Evolutionary conservation across 768 basidiomycete species (phyloP).

Genomic region (Baorangia bicolor): DNA sequence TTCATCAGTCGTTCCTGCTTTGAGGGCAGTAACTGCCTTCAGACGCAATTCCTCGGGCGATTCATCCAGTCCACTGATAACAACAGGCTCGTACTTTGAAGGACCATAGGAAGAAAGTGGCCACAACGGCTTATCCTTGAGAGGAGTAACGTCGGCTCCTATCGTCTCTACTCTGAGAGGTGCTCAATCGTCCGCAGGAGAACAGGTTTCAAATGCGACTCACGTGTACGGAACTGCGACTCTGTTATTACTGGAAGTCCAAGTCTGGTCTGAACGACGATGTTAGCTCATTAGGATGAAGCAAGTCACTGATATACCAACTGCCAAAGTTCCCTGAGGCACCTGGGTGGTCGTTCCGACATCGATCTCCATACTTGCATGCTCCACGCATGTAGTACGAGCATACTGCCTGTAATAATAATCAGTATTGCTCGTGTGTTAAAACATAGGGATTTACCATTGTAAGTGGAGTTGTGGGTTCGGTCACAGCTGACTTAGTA

Average conservation of each 20-base stretch:
- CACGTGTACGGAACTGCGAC: slow-evolving; percentile 40
- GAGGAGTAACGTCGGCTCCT: slow-evolving; percentile 55
- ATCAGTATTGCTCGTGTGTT: background rate
- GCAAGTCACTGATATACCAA: slow-evolving; percentile 34
- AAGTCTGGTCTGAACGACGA: slow-evolving; percentile 37
- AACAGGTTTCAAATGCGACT: slow-evolving; percentile 4
- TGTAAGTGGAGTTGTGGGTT: background rate
- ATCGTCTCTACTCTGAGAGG: slow-evolving; percentile 57
- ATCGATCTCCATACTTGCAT: slow-evolving; percentile 65
- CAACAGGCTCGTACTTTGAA: slow-evolving; percentile 66
- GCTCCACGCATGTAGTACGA: slow-evolving; percentile 59
- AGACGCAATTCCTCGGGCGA: slow-evolving; percentile 78
- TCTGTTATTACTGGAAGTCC: slow-evolving; percentile 36
- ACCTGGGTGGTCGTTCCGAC: slow-evolving; percentile 64
- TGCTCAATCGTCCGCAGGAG: background rate
- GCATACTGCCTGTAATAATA: slow-evolving; percentile 49
- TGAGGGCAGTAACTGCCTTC: slow-evolving; percentile 55
- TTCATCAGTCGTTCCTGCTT: slow-evolving; percentile 54
- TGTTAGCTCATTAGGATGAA: slow-evolving; percentile 13
- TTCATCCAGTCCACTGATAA: slow-evolving; percentile 67
- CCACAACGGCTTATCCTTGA: slow-evolving; percentile 73
- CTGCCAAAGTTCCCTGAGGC: slow-evolving; percentile 47
- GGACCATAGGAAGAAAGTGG: slow-evolving; percentile 78
- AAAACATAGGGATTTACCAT: slow-evolving; percentile 15
- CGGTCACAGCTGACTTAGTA: background rate